Conservation (phyloP, 2,329 filamentous ascomycete genomes). For the Penicillium aurantiogriseum region DNA sequence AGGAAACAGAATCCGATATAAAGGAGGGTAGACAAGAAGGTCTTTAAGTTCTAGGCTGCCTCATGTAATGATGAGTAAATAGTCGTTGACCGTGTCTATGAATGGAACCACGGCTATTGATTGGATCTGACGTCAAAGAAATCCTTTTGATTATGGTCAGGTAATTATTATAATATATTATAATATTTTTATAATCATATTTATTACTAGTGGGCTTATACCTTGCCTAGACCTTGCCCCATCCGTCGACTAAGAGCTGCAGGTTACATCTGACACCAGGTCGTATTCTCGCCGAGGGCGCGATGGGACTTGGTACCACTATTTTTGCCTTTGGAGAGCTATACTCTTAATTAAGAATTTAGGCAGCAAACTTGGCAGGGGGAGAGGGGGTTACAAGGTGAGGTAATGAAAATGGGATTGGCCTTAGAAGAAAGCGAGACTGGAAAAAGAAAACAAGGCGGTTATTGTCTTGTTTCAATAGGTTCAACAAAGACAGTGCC, state of each 20-base stretch:
- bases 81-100: constrained; percentile 5
- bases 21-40: neutral
- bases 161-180: neutral
- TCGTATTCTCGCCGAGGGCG: constrained; percentile 5
- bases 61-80: constrained; percentile 20
- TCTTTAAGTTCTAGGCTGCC: constrained; percentile 1
- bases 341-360: neutral
- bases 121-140: constrained; percentile 9
- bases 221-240: neutral
- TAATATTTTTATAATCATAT: neutral
- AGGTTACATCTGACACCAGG: constrained; percentile 10
- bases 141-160: neutral
- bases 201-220: neutral
- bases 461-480: constrained; percentile 8
- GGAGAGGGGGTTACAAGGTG: neutral
- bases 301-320: neutral
- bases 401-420: neutral
- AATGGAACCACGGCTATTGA: constrained; percentile 9
- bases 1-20: neutral
- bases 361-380: neutral
- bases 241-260: constrained; percentile 2
- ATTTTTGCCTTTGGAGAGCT: neutral
- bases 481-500: neutral
- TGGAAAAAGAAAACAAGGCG: neutral
- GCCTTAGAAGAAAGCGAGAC: neutral